Conservation (phyloP, 352 stramenopile genomes). For the Nothophytophthora sp. region DNA sequence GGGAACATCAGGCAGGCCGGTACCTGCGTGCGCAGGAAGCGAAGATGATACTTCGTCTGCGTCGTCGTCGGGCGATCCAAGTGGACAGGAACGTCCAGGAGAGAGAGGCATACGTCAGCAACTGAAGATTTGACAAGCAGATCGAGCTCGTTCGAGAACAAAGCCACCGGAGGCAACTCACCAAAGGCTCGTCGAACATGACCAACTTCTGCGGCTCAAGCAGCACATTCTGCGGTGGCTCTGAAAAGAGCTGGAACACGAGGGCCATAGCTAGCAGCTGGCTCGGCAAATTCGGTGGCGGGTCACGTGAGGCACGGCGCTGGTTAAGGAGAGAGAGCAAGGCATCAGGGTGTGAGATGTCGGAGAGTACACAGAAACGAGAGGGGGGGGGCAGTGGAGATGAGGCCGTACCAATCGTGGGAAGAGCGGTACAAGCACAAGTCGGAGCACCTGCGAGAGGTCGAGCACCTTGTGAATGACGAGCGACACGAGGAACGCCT, state of each 20-base stretch:
- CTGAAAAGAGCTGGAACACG: slow-evolving; percentile 84
- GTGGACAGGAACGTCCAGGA: slow-evolving; percentile 7
- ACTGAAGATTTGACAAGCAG: neutral
- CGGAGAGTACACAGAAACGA: neutral
- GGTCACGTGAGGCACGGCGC: slow-evolving; percentile 69
- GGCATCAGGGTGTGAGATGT: neutral
- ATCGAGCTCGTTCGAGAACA: neutral
- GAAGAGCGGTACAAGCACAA: slow-evolving; percentile 83
- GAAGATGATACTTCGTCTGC: slow-evolving; percentile 85
- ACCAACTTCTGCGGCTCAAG: slow-evolving; percentile 79
- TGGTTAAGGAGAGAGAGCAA: slow-evolving; percentile 19
- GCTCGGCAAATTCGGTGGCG: slow-evolving; percentile 72
- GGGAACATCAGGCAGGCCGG: slow-evolving; percentile 82
- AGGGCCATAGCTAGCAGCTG: slow-evolving; percentile 85
- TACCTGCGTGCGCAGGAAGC: slow-evolving; percentile 81
- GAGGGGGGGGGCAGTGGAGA: neutral
- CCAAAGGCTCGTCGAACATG: slow-evolving; percentile 88
- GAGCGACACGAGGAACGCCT: slow-evolving; percentile 82
- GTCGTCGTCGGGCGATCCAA: slow-evolving; percentile 8
- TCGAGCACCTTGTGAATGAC: slow-evolving; percentile 88
- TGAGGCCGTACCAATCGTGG: slow-evolving; percentile 51
- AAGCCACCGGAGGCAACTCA: slow-evolving; percentile 30
- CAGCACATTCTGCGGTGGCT: slow-evolving; percentile 78
- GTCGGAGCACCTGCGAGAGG: slow-evolving; percentile 78
- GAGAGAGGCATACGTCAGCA: neutral